Evolutionary conservation across 768 basidiomycete species (phyloP).

Genomic region (Trichaptum fuscoviolaceum): DNA sequence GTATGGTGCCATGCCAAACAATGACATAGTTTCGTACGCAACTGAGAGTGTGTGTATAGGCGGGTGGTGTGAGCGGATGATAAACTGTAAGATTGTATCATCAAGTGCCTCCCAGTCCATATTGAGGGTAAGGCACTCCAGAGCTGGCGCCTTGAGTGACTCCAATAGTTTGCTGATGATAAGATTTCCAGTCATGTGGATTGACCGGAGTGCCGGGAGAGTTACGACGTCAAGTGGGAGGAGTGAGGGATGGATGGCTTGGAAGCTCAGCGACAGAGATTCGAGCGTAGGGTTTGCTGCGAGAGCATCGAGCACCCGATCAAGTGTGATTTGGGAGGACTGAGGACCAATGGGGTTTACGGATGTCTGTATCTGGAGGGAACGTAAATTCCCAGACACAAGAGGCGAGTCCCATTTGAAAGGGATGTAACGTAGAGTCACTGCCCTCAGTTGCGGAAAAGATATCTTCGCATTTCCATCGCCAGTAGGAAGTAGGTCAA

Average conservation of each 20-base stretch:
- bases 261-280: conserved; percentile 55
- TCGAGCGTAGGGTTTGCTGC: conserved; percentile 52
- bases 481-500: conserved; percentile 33
- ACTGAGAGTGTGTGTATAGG: conserved; percentile 56
- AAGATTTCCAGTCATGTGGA: conserved; percentile 64
- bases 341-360: conserved; percentile 3
- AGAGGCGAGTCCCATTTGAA: conserved; percentile 78
- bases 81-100: conserved; percentile 57
- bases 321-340: conserved; percentile 35
- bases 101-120: conserved; percentile 77
- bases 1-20: conserved; percentile 38
- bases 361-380: conserved; percentile 26
- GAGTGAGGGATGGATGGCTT: conserved; percentile 53
- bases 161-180: conserved; percentile 59
- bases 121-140: conserved; percentile 59
- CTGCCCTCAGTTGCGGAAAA: conserved; percentile 45
- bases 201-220: conserved; percentile 46
- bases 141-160: conserved; percentile 49
- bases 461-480: conserved; percentile 31
- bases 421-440: conserved; percentile 67
- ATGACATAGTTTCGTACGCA: conserved; percentile 43
- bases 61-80: conserved; percentile 55
- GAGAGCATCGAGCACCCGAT: conserved; percentile 64
- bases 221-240: conserved; percentile 53
- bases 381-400: conserved; percentile 51